Conservation (phyloP, 208 protist genomes). For the Leishmania arabica region DNA sequence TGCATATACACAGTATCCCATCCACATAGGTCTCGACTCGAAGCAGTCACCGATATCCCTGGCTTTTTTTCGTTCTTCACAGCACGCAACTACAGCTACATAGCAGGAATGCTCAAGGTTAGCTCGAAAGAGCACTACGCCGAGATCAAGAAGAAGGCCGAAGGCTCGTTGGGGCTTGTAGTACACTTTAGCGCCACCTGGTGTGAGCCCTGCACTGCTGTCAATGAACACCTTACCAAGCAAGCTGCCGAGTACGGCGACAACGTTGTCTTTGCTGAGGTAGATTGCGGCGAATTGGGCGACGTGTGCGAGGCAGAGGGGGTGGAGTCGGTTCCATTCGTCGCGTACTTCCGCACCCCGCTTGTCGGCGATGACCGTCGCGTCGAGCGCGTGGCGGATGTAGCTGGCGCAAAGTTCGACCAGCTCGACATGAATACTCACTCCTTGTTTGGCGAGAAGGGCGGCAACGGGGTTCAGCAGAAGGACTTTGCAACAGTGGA, state of each 20-base stretch:
- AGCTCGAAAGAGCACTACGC: conserved; percentile 47
- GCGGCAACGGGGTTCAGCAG: conserved; percentile 44
- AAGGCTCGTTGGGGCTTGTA: conserved; percentile 54
- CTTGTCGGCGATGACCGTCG: conserved; percentile 11
- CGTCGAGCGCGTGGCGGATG: conserved; percentile 78
- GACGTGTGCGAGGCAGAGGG: conserved; percentile 78
- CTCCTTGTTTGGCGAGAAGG: conserved; percentile 78
- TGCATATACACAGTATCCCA: background rate
- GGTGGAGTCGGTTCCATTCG: conserved; percentile 89
- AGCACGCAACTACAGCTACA: background rate
- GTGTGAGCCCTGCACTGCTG: conserved; percentile 88
- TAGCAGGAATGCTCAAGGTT: conserved; percentile 41
- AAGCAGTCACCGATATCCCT: background rate
- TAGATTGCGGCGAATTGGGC: conserved; percentile 62
- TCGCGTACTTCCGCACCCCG: conserved; percentile 84
- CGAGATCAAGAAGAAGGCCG: conserved; percentile 56
- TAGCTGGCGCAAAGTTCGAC: conserved; percentile 80
- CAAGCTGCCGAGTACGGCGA: conserved; percentile 43
- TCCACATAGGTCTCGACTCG: background rate
- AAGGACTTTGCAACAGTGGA: conserved; percentile 69
- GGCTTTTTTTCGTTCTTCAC: background rate
- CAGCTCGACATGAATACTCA: conserved; percentile 73
- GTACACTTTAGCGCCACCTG: conserved; percentile 90
- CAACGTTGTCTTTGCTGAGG: conserved; percentile 75
- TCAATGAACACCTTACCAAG: conserved; percentile 57